A percentile compares a stretch with the other conserved stretches of the same genome.
Evolutionary conservation across 768 basidiomycete species (phyloP).

Genomic region (Amylocystis lapponica): DNA sequence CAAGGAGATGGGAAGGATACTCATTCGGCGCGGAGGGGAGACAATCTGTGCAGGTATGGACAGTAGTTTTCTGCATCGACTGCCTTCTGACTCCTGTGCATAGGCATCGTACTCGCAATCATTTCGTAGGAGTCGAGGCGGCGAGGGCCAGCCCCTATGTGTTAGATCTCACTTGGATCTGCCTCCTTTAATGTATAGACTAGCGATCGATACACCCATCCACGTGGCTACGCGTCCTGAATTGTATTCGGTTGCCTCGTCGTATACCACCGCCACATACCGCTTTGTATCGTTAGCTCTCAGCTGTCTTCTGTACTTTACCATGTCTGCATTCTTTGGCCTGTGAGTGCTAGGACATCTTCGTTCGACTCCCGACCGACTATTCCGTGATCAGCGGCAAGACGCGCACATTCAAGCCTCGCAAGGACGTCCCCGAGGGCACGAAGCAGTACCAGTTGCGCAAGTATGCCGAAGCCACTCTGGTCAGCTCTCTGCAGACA

Average conservation of each 20-base stretch:
- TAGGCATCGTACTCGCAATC: constrained; percentile 14
- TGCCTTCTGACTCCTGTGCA: neutral
- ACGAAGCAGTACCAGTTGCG: constrained; percentile 97
- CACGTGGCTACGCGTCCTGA: too few relatives aligned
- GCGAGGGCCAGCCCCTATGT: too few relatives aligned
- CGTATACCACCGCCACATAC: too few relatives aligned
- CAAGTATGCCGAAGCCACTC: constrained; percentile 95
- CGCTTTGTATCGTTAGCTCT: too few relatives aligned
- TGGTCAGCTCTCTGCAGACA: constrained; percentile 42
- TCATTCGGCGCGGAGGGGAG: constrained; percentile 86
- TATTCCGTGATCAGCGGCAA: constrained; percentile 53
- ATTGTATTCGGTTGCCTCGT: too few relatives aligned
- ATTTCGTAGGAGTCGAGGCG: too few relatives aligned
- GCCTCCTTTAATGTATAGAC: neutral
- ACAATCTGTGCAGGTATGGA: constrained; percentile 80
- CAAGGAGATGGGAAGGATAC: constrained; percentile 94
- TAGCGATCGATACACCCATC: too few relatives aligned
- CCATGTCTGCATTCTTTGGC: constrained; percentile 86
- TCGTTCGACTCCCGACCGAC: neutral
- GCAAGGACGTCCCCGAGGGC: constrained; percentile 91
- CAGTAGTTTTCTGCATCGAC: too few relatives aligned
- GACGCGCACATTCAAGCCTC: constrained; percentile 93
- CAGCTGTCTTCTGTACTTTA: too few relatives aligned
- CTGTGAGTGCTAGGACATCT: constrained; percentile 46
- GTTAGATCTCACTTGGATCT: too few relatives aligned